Evolutionary conservation across 2,329 filamentous ascomycete species (phyloP).

Genomic region (Penicillium sp.): DNA sequence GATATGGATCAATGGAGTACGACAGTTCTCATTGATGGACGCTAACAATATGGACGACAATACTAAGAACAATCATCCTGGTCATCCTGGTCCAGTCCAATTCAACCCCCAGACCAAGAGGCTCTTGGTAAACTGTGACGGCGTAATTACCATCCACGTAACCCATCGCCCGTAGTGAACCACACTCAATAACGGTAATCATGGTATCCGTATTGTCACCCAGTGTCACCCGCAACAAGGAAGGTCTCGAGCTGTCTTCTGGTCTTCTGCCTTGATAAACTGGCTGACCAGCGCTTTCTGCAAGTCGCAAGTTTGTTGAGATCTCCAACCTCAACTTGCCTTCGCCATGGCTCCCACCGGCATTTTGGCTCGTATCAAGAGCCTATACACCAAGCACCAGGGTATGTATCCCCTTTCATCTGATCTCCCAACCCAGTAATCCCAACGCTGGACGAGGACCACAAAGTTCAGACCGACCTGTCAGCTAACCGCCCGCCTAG

Average conservation of each 20-base stretch:
- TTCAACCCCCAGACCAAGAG: not conserved
- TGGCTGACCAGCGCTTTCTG: not conserved
- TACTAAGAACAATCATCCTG: not conserved
- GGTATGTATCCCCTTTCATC: slow-evolving; percentile 29
- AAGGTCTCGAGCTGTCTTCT: not conserved
- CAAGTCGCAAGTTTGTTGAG: not conserved
- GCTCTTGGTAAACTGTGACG: not conserved
- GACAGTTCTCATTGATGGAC: not conserved
- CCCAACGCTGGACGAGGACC: not conserved
- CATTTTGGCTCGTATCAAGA: slow-evolving; percentile 41
- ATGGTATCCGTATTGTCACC: not conserved
- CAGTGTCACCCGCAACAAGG: slow-evolving; percentile 8
- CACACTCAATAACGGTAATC: not conserved
- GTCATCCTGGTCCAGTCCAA: not conserved
- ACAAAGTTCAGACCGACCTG: slow-evolving; percentile 20
- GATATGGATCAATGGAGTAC: not conserved
- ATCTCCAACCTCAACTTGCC: not conserved
- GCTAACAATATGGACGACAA: not conserved
- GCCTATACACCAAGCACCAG: slow-evolving; percentile 40
- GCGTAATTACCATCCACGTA: not conserved
- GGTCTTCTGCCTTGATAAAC: slow-evolving; percentile 8
- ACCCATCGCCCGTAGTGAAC: not conserved
- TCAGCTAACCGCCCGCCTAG: slow-evolving; percentile 33
- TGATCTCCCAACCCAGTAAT: not conserved
- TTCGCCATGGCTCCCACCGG: slow-evolving; percentile 43